A percentile compares a stretch with the other conserved stretches of the same genome.
Conservation (phyloP, 2,329 filamentous ascomycete species). For the Lasiodiplodia sp. region DNA sequence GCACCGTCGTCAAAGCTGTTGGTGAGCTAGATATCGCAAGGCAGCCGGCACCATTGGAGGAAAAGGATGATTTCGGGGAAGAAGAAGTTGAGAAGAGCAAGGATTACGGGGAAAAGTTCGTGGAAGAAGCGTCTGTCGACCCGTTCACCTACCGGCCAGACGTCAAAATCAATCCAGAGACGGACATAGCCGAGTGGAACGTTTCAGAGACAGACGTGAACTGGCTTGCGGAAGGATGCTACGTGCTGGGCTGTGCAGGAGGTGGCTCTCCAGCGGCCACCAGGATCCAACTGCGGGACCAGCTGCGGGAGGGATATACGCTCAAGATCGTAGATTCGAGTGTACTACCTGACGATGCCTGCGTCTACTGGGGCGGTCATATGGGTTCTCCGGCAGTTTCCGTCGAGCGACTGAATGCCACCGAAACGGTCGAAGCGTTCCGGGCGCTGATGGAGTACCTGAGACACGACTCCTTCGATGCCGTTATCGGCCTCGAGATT, state of each 20-base stretch:
- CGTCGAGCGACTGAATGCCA: constrained; percentile 49
- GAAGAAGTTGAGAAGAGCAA: constrained; percentile 26
- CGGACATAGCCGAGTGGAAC: constrained; percentile 45
- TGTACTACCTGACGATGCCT: constrained; percentile 53
- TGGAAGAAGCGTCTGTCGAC: constrained; percentile 34
- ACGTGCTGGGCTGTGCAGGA: constrained; percentile 58
- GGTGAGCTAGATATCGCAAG: constrained; percentile 56
- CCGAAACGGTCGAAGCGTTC: constrained; percentile 51
- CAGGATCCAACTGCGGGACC: constrained; percentile 52
- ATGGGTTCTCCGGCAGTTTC: constrained; percentile 54
- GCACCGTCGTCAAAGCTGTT: constrained; percentile 63
- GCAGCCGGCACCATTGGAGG: constrained; percentile 32
- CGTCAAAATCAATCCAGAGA: constrained; percentile 41
- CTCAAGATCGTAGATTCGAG: constrained; percentile 52
- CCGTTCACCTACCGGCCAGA: constrained; percentile 51
- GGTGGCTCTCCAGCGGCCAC: constrained; percentile 56
- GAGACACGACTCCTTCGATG: constrained; percentile 42
- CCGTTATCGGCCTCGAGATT: constrained; percentile 53
- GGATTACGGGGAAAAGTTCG: constrained; percentile 11
- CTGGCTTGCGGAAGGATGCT: constrained; percentile 57
- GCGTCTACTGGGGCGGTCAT: constrained; percentile 55
- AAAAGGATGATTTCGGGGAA: constrained; percentile 26
- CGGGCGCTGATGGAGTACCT: constrained; percentile 46
- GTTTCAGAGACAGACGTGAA: constrained; percentile 54
- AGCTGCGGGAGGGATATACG: constrained; percentile 49